A percentile compares a stretch with the other conserved stretches of the same genome.
Conservation (phyloP, 768 basidiomycete genomes). For the Naganishia vaughanmartiniae region DNA sequence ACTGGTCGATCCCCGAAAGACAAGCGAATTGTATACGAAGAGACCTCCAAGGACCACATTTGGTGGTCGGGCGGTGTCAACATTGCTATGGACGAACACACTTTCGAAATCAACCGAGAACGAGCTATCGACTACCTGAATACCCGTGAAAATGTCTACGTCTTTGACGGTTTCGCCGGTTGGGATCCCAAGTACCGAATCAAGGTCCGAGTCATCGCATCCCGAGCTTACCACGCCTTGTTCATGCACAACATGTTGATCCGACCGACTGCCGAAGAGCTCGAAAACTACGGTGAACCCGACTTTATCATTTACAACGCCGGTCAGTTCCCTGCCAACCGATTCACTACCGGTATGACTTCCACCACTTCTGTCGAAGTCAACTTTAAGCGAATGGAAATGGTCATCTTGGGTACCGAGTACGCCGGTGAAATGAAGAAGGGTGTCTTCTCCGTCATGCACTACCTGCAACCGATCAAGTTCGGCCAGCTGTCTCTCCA, state of each 20-base stretch:
- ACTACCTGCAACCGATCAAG: constrained; percentile 97
- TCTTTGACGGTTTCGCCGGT: constrained; percentile 93
- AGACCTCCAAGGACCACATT: constrained; percentile 90
- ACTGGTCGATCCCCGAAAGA: constrained; percentile 96
- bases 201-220: constrained; percentile 98
- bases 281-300: constrained; percentile 90
- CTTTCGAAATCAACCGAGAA: constrained; percentile 98
- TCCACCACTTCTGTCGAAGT: constrained; percentile 98
- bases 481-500: constrained; percentile 96
- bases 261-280: constrained; percentile 90
- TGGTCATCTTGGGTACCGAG: constrained; percentile 97
- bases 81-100: constrained; percentile 93
- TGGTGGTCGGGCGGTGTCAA: constrained; percentile 98
- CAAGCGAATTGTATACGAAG: constrained; percentile 98
- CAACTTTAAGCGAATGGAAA: constrained; percentile 99
- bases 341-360: constrained; percentile 99
- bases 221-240: constrained; percentile 94
- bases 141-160: constrained; percentile 96
- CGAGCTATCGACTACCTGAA: constrained; percentile 99
- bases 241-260: constrained; percentile 99
- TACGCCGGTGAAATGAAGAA: constrained; percentile 99
- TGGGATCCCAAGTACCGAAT: constrained; percentile 99
- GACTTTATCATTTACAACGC: constrained; percentile 99
- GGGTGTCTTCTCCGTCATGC: constrained; percentile 99
- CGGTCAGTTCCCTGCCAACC: constrained; percentile 98